Conservation (phyloP, 2,329 filamentous ascomycete species). For the Ophiostoma pallidulum region DNA sequence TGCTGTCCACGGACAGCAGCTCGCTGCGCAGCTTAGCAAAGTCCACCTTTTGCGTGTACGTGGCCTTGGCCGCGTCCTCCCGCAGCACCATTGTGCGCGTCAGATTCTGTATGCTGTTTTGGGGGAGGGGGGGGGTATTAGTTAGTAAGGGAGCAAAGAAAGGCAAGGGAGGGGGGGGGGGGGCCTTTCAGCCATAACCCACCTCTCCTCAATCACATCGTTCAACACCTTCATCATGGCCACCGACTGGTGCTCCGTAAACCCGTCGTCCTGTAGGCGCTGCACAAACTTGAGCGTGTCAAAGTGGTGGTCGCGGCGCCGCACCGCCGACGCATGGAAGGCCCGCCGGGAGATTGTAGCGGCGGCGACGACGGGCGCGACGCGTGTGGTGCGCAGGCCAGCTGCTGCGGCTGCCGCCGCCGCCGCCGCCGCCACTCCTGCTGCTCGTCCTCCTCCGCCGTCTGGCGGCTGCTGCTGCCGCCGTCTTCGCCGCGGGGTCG, state of each 20-base stretch:
- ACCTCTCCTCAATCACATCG: conserved; percentile 95
- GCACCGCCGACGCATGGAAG: conserved; percentile 60
- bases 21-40: conserved; percentile 96
- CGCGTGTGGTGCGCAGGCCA: too few relatives aligned
- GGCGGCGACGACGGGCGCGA: too few relatives aligned
- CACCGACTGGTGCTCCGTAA: conserved; percentile 88
- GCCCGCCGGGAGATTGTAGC: neutral
- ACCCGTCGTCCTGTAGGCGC: conserved; percentile 78
- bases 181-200: too few relatives aligned
- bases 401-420: neutral
- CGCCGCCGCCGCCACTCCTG: neutral
- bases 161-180: too few relatives aligned
- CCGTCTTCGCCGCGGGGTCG: neutral
- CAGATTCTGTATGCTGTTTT: conserved; percentile 79
- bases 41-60: conserved; percentile 84
- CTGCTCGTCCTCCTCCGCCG: too few relatives aligned
- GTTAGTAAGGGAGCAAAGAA: too few relatives aligned
- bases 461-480: neutral
- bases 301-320: conserved; percentile 79
- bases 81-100: conserved; percentile 96
- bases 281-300: conserved; percentile 97
- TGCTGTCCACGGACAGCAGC: conserved; percentile 82
- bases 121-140: too few relatives aligned
- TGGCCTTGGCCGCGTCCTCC: conserved; percentile 79
- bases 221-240: conserved; percentile 98